Conservation (phyloP, 2,329 filamentous ascomycete genomes). For the Botrytis elliptica region DNA sequence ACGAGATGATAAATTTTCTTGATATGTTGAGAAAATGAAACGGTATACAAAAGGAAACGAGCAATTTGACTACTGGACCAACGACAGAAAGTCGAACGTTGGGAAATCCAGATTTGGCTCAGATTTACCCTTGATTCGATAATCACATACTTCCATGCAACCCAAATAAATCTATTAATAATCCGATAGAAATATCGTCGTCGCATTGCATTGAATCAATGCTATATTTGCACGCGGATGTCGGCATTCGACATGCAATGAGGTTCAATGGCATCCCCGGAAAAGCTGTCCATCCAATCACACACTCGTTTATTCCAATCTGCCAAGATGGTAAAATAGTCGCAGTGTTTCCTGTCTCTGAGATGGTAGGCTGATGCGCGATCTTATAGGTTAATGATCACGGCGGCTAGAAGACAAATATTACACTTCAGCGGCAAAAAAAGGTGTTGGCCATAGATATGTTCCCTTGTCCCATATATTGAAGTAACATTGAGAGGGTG, state of each 20-base stretch:
- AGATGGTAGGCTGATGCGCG: background rate
- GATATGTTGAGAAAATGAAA: background rate
- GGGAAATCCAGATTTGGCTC: too few species aligned
- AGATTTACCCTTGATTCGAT: background rate
- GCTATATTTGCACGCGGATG: background rate
- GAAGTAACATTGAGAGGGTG: background rate
- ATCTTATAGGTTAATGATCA: conserved; percentile 3
- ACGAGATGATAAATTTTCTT: background rate
- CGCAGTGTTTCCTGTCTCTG: conserved; percentile 2
- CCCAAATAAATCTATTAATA: background rate
- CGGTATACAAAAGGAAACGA: background rate
- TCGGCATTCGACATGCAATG: background rate
- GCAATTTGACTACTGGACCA: background rate
- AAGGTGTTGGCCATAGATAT: background rate
- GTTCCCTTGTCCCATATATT: background rate
- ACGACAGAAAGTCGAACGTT: background rate
- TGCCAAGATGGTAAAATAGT: background rate
- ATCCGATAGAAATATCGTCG: background rate
- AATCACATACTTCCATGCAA: background rate
- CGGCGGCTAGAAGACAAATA: conserved; percentile 12
- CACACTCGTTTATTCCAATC: background rate
- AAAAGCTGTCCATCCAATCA: background rate
- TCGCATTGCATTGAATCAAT: background rate
- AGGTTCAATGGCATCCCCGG: background rate
- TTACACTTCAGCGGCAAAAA: background rate